These are phyloP conservation scores for Epichloe coenophiala DNA, from an alignment of 2,329 filamentous ascomycete genomes.

Conservation along the genomic window DNA sequence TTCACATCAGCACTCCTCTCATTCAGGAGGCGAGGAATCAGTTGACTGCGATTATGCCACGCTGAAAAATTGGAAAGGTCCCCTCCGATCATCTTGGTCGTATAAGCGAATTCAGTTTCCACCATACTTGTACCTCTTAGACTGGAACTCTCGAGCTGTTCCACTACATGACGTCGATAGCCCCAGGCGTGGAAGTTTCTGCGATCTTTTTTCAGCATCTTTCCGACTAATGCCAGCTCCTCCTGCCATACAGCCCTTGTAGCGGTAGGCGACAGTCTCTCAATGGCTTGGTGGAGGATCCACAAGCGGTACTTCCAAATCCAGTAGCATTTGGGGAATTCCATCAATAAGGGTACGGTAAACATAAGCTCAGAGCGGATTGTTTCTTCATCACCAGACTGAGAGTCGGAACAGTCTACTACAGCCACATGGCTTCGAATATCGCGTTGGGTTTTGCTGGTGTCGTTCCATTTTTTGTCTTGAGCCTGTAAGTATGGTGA, in stretches of 20 bases:
- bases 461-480: neutral
- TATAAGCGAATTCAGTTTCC: conserved; percentile 77
- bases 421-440: too few relatives aligned
- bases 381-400: conserved; percentile 15
- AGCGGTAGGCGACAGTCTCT: conserved; percentile 39
- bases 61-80: conserved; percentile 94
- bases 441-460: neutral
- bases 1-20: conserved; percentile 53
- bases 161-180: conserved; percentile 69
- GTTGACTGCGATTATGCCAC: conserved; percentile 80
- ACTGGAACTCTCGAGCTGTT: conserved; percentile 51
- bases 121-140: conserved; percentile 49
- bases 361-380: conserved; percentile 68
- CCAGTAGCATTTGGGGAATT: conserved; percentile 97
- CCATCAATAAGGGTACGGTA: conserved; percentile 68
- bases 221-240: conserved; percentile 69
- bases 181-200: conserved; percentile 97
- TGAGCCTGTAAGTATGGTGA: neutral
- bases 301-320: conserved; percentile 95
- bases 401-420: neutral
- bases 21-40: conserved; percentile 63
- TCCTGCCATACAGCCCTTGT: conserved; percentile 65
- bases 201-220: conserved; percentile 79
- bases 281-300: conserved; percentile 61
- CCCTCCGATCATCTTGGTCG: conserved; percentile 71